phyloP scores from a whole-genome alignment of 768 basidiomycete genomes.

The Artomyces pyxidatus region DNA sequence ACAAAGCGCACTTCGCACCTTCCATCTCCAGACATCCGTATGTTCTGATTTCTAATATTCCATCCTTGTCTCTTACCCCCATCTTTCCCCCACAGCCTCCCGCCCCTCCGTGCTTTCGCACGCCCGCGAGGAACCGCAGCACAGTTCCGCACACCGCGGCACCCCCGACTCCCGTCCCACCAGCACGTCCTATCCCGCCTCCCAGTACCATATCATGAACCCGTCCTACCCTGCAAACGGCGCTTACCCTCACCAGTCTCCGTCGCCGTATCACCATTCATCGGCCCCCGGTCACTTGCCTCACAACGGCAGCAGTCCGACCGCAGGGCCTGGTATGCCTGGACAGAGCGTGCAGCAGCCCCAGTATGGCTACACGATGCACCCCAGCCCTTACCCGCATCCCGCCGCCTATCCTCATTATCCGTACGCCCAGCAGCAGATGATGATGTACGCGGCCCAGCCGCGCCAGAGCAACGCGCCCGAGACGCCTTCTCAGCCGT shows the following conservation, averaged over 20 bases:
- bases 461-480: conserved; percentile 30
- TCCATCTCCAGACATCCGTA: conserved; percentile 14
- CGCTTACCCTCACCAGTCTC: conserved; percentile 38
- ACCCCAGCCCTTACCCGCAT: conserved; percentile 28
- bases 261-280: conserved; percentile 26
- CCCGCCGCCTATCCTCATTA: conserved; percentile 53
- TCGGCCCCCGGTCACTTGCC: conserved; percentile 26
- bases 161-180: conserved; percentile 31
- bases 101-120: conserved; percentile 22
- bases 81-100: conserved; percentile 9
- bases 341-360: conserved; percentile 42
- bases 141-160: conserved; percentile 13
- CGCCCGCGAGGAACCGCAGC: conserved; percentile 23
- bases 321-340: conserved; percentile 30
- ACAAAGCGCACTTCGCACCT: conserved; percentile 4
- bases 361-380: conserved; percentile 31
- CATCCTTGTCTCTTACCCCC: conserved; percentile 1
- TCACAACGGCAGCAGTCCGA: conserved; percentile 30
- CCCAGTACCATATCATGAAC: conserved; percentile 58
- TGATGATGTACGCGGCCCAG: conserved; percentile 59
- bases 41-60: conserved; percentile 5
- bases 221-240: conserved; percentile 58
- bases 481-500: conserved; percentile 25
- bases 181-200: conserved; percentile 46
- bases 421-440: conserved; percentile 35